These are phyloP conservation scores for Monilinia laxa DNA, from an alignment of 2,329 filamentous ascomycete genomes.

Conservation along the genomic window DNA sequence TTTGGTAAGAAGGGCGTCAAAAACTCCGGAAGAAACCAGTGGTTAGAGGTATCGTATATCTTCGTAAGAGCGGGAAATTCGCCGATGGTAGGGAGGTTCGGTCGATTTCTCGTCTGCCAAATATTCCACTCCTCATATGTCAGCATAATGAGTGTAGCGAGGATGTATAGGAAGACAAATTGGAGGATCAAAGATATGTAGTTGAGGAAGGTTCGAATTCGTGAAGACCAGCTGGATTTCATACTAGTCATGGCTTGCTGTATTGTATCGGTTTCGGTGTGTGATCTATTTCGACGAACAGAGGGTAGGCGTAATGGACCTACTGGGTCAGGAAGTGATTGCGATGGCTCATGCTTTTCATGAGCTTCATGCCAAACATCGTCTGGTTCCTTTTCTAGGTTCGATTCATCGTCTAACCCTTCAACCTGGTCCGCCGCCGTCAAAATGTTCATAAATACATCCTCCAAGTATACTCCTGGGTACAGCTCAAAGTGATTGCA, in stretches of 20 bases:
- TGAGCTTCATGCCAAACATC: constrained; percentile 7
- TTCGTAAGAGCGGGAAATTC: neutral
- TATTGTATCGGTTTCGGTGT: neutral
- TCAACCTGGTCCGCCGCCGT: constrained; percentile 5
- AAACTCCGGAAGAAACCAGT: constrained; percentile 12
- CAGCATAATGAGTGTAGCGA: constrained; percentile 3
- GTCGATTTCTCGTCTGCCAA: constrained; percentile 5
- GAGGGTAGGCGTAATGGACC: neutral
- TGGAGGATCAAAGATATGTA: constrained; percentile 10
- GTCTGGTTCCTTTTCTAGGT: neutral
- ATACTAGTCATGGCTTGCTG: constrained; percentile 1
- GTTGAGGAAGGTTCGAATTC: constrained; percentile 9
- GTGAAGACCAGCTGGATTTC: neutral
- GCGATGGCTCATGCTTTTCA: neutral
- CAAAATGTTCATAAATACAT: constrained; percentile 16
- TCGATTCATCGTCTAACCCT: neutral
- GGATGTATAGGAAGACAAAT: neutral
- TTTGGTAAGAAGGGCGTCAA: constrained; percentile 4
- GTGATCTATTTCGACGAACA: neutral
- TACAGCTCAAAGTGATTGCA: constrained; percentile 19
- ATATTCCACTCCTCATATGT: constrained; percentile 3
- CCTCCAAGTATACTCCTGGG: constrained; percentile 6
- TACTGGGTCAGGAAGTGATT: neutral
- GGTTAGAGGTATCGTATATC: neutral
- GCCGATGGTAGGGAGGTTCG: neutral